Percentiles rank a stretch among this genome's conserved stretches.
These are phyloP conservation scores for Phytophthora quininea DNA, from an alignment of 352 stramenopile genomes.

Conservation along the genomic window DNA sequence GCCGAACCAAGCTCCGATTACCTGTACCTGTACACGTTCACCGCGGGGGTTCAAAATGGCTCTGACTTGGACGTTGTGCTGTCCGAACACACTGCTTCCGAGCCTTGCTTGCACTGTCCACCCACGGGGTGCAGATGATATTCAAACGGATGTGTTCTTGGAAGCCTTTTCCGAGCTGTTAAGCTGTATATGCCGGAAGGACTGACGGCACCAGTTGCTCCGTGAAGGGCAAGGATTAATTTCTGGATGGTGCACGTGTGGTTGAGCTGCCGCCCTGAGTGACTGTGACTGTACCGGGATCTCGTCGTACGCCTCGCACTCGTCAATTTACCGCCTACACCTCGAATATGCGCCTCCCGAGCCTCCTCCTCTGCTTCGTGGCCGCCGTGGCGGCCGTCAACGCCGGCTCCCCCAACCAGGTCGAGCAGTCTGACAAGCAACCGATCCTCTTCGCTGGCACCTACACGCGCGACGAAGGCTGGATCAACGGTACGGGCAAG, in stretches of 20 bases:
- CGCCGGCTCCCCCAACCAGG: slow-evolving; percentile 20
- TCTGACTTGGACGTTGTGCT: too few species aligned
- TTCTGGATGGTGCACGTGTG: not conserved
- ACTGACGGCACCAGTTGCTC: too few species aligned
- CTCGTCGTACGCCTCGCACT: not conserved
- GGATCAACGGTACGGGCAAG: slow-evolving; percentile 69
- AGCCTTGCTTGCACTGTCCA: too few species aligned
- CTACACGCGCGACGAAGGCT: slow-evolving; percentile 73
- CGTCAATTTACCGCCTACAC: slow-evolving; percentile 11
- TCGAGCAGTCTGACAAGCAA: slow-evolving; percentile 15
- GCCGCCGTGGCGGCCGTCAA: slow-evolving; percentile 21
- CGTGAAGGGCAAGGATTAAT: not conserved
- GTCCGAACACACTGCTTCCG: too few species aligned
- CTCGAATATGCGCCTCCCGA: slow-evolving; percentile 28
- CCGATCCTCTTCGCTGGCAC: slow-evolving; percentile 58
- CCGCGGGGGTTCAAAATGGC: too few species aligned
- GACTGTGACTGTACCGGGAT: too few species aligned
- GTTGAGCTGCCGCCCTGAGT: not conserved
- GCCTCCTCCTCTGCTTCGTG: slow-evolving; percentile 26
- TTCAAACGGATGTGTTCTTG: too few species aligned
- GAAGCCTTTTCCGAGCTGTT: too few species aligned
- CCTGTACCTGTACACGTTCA: too few species aligned
- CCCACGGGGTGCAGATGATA: too few species aligned
- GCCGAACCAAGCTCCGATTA: too few species aligned
- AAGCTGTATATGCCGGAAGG: too few species aligned